These are phyloP conservation scores for Elsinoe necatrix DNA, from an alignment of 2,329 filamentous ascomycete genomes.

Conservation along the genomic window DNA sequence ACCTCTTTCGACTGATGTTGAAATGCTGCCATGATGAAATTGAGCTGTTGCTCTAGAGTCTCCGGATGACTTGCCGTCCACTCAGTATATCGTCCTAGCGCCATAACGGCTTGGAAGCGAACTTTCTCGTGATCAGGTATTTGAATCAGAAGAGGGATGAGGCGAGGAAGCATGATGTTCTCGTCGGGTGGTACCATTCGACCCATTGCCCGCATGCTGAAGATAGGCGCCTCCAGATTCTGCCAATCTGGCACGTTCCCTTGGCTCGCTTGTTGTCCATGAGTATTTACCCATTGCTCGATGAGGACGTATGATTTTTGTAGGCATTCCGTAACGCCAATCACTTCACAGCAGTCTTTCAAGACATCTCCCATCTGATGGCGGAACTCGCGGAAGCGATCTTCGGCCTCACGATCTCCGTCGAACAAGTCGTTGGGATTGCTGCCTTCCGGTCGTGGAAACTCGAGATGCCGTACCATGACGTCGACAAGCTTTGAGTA, in stretches of 20 bases:
- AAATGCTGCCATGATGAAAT: slow-evolving; percentile 92
- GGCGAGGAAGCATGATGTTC: slow-evolving; percentile 73
- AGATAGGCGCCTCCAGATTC: slow-evolving; percentile 86
- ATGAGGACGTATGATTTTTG: slow-evolving; percentile 81
- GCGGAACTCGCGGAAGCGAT: slow-evolving; percentile 93
- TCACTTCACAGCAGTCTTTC: slow-evolving; percentile 93
- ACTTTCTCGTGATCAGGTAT: slow-evolving; percentile 95
- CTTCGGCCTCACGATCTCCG: slow-evolving; percentile 88
- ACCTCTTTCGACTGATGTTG: slow-evolving; percentile 83
- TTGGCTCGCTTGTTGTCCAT: slow-evolving; percentile 65
- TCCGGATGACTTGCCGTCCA: slow-evolving; percentile 95
- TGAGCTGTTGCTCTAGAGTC: slow-evolving; percentile 83
- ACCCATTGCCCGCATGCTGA: slow-evolving; percentile 91
- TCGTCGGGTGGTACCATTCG: slow-evolving; percentile 92
- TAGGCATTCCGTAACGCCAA: slow-evolving; percentile 85
- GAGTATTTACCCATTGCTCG: slow-evolving; percentile 76
- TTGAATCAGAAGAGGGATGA: slow-evolving; percentile 88
- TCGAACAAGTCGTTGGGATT: slow-evolving; percentile 82
- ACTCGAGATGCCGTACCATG: slow-evolving; percentile 83
- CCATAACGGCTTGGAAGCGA: slow-evolving; percentile 98
- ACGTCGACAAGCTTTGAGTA: slow-evolving; percentile 88
- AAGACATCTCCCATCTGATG: slow-evolving; percentile 97
- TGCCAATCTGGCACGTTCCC: slow-evolving; percentile 88
- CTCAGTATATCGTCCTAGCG: slow-evolving; percentile 89
- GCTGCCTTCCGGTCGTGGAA: slow-evolving; percentile 64